These are phyloP conservation scores for Colletotrichum cuscutae DNA, from an alignment of 2,329 filamentous ascomycete species.

Conservation along the genomic window DNA sequence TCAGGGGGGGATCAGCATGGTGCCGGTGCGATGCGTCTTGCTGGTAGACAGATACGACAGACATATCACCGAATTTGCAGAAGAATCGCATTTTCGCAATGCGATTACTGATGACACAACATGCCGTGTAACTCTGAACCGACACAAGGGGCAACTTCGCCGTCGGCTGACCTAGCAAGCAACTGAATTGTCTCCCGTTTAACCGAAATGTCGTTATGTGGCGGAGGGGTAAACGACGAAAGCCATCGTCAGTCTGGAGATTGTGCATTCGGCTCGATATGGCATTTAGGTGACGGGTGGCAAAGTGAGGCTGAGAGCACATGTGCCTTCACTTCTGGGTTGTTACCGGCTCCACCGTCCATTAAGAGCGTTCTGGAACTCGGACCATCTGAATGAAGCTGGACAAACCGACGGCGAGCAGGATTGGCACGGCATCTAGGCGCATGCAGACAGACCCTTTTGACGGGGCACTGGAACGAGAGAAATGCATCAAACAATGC, in stretches of 20 bases:
- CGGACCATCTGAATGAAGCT: slow-evolving; percentile 19
- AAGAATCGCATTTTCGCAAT: slow-evolving; percentile 3
- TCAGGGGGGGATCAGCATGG: neutral
- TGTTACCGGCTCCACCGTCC: slow-evolving; percentile 22
- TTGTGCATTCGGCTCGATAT: slow-evolving; percentile 29
- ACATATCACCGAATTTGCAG: neutral
- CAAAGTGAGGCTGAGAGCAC: slow-evolving; percentile 21
- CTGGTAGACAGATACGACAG: neutral
- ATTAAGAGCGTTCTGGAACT: slow-evolving; percentile 32
- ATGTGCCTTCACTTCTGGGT: slow-evolving; percentile 2
- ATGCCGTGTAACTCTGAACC: slow-evolving; percentile 19
- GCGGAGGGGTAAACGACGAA: slow-evolving; percentile 11
- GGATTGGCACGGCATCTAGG: neutral
- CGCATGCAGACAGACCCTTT: neutral
- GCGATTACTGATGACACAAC: slow-evolving; percentile 23
- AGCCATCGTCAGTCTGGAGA: slow-evolving; percentile 20
- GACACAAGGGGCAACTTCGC: slow-evolving; percentile 1
- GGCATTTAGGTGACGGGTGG: slow-evolving; percentile 18
- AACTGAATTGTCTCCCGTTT: neutral
- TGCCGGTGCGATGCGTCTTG: neutral
- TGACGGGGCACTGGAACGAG: slow-evolving; percentile 5
- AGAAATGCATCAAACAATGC: neutral
- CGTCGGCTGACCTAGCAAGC: neutral
- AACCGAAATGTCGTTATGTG: slow-evolving; percentile 6
- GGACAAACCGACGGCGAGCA: neutral